Percentiles rank a stretch among this genome's conserved stretches.
Evolutionary conservation across 208 protist genomes (phyloP).

Genomic region (Porcisia hertigi): DNA sequence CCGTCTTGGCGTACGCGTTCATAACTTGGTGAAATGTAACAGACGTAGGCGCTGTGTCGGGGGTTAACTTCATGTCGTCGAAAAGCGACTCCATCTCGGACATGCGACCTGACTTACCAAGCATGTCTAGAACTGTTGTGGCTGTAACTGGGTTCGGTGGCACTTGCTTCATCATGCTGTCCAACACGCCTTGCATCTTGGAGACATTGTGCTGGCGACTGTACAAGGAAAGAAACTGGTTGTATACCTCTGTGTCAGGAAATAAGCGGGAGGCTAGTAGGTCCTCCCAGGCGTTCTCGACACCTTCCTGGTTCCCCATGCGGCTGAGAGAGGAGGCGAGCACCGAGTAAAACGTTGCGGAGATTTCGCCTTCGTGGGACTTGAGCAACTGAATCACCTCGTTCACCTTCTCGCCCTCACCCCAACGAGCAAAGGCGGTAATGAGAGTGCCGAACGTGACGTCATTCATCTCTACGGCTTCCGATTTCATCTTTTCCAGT

Average conservation of each 20-base stretch:
- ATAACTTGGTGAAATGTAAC: conserved; percentile 90
- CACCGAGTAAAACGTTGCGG: conserved; percentile 84
- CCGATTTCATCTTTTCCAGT: conserved; percentile 78
- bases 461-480: conserved; percentile 83
- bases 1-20: conserved; percentile 87
- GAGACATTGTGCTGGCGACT: conserved; percentile 72
- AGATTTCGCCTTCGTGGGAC: conserved; percentile 71
- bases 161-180: conserved; percentile 90
- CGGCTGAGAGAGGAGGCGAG: conserved; percentile 80
- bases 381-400: conserved; percentile 81
- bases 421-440: conserved; percentile 82
- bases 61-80: conserved; percentile 81
- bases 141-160: conserved; percentile 87
- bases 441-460: conserved; percentile 91
- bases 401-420: conserved; percentile 61
- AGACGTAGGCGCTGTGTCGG: conserved; percentile 84
- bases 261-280: conserved; percentile 80
- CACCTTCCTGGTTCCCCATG: conserved; percentile 75
- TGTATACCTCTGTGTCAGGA: conserved; percentile 87
- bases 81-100: conserved; percentile 87
- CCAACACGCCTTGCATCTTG: conserved; percentile 85
- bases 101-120: conserved; percentile 86
- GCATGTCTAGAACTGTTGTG: conserved; percentile 85
- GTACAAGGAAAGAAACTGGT: conserved; percentile 85
- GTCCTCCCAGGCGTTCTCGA: conserved; percentile 88